Evolutionary conservation across 2,329 filamentous ascomycete genomes (phyloP), one percentile per base, ranked within the genome.

Genomic region (Colletotrichum limetticola): DNA sequence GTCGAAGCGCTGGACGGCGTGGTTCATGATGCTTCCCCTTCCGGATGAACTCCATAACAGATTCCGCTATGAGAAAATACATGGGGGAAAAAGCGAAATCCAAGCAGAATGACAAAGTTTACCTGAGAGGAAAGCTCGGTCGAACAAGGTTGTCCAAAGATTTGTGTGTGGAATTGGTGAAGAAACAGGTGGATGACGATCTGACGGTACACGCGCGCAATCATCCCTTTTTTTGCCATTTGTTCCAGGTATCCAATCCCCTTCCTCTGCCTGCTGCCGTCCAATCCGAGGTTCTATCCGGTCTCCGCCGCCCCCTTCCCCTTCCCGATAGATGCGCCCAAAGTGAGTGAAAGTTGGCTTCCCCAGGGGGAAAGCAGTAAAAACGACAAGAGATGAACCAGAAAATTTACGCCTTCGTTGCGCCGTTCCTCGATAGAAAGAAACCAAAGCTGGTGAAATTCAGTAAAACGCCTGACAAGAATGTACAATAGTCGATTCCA

Each of bases 41-140:
- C 66, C 70, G 59, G 42, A 72, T 64, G 70, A 72, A 72, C 66
- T 65, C 26, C 46, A 24, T 28, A 22, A 46, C 61, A 26, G 19
- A 16, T 1, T 19, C 19, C 46, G 14, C 32, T 24, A 30, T 16
- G 61, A 55, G 16, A 24, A 62, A 24, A 12, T 12, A 49, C 6
- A 49, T 11, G 14, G 28, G 46, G 61, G 66, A 9, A 3, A 19
- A 5, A 12, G n/a, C 2, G 5, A 46, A 61, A 16, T 22, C 11
- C 7, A 8, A 24, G 22, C n/a, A 42, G 22, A 2, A 14, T 35
- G 32, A 35, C 32, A 35, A 35, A 35, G 32, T 35, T 35, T 12
- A 12, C 32, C 32, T 12, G 32, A 12, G 4, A 35, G 32, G 32
- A 35, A 12, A 35, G 32, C 32, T 35, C 11, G 32, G 32, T 35